These are phyloP conservation scores for Nissolia schottii DNA, from an alignment of 306 rosid genomes.

Conservation along the genomic window DNA sequence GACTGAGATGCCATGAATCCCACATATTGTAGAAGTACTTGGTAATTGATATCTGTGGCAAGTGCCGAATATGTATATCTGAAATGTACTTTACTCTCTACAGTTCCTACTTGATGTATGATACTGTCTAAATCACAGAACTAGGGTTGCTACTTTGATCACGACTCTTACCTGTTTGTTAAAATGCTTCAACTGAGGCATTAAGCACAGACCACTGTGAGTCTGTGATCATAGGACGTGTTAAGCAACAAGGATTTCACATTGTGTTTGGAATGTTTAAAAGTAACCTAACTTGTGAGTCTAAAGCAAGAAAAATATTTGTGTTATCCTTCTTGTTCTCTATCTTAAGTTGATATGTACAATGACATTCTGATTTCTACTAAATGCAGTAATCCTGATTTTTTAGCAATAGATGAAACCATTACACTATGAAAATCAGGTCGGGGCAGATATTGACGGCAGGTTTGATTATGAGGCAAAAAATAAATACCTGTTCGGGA, in stretches of 20 bases:
- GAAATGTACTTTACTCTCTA: not conserved
- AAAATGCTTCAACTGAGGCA: not conserved
- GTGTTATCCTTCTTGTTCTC: no score
- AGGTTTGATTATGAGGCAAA: not conserved
- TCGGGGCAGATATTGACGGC: not conserved
- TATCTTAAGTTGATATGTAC: no score
- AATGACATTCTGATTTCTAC: no score
- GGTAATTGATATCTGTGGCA: not conserved
- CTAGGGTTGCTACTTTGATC: not conserved
- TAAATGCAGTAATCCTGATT: no score
- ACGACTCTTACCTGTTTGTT: not conserved
- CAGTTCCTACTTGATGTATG: not conserved
- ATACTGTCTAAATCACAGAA: not conserved
- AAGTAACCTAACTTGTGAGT: no score
- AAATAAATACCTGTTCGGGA: not conserved
- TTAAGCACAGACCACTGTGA: not conserved
- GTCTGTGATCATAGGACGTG: not conserved
- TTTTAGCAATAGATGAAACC: no score
- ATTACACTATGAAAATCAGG: no score
- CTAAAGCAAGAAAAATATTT: no score
- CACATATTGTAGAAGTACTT: not conserved
- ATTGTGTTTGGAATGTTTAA: not conserved
- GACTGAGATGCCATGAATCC: not conserved
- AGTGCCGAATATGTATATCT: not conserved
- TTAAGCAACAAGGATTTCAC: not conserved